A percentile compares a stretch with the other conserved stretches of the same genome.
These are phyloP conservation scores for Corrigiola litoralis DNA, from an alignment of 179 eudicot species.

Conservation along the genomic window DNA sequence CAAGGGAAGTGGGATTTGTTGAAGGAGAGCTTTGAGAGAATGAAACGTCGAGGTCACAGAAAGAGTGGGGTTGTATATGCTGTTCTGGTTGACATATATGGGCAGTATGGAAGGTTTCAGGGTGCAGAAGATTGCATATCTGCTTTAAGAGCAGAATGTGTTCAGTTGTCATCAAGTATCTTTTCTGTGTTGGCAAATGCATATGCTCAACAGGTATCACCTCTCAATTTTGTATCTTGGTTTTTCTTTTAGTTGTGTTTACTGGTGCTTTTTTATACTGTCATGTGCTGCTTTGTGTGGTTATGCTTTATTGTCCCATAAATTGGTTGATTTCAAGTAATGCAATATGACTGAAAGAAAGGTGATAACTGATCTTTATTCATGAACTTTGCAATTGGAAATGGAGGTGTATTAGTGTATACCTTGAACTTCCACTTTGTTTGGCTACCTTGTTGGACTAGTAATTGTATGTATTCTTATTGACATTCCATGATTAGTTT, in stretches of 20 bases:
- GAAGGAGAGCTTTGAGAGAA: slow-evolving; percentile 54
- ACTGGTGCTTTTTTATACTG: neutral
- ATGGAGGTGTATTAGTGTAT: no score
- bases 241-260: neutral
- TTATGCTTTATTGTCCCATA: neutral
- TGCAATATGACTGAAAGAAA: neutral
- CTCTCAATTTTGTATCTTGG: neutral
- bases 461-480: no score
- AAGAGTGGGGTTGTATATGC: slow-evolving; percentile 69
- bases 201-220: slow-evolving; percentile 84
- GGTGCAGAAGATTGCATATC: slow-evolving; percentile 59
- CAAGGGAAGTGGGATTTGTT: slow-evolving; percentile 76
- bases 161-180: slow-evolving; percentile 57
- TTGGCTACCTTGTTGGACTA: neutral
- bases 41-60: slow-evolving; percentile 55
- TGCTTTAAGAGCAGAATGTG: slow-evolving; percentile 62
- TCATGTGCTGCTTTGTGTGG: neutral
- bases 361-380: no score
- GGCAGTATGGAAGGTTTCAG: slow-evolving; percentile 72
- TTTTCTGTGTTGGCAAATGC: slow-evolving; percentile 88
- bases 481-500: no score
- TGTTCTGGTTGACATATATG: slow-evolving; percentile 81
- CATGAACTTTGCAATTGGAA: no score
- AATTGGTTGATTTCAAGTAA: neutral
- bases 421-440: neutral